Conservation (phyloP, 148 eudicot genomes). For the Oxyria digyna region DNA sequence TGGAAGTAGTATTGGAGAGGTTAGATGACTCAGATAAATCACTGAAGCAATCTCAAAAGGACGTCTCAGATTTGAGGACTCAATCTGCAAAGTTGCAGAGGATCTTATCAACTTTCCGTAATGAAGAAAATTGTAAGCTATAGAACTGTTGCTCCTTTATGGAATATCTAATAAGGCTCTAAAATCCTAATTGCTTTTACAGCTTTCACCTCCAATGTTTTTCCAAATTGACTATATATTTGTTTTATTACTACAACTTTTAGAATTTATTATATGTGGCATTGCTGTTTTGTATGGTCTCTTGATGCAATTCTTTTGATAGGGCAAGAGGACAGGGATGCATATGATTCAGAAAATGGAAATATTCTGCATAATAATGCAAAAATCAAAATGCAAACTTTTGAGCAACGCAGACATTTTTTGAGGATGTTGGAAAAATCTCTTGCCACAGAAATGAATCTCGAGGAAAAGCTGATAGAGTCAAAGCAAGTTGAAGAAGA, state of each 20-base stretch:
- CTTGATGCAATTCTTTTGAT: slow-evolving; percentile 16
- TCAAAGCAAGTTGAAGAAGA: slow-evolving; percentile 44
- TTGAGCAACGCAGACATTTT: slow-evolving; percentile 68
- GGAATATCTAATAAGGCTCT: background rate
- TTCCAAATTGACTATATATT: no score
- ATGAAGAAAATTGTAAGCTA: slow-evolving; percentile 39
- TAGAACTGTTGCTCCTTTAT: background rate
- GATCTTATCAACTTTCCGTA: slow-evolving; percentile 24
- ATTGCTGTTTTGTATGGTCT: no score
- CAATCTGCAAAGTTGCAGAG: slow-evolving; percentile 59
- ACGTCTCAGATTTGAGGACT: slow-evolving; percentile 51
- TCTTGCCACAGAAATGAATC: slow-evolving; percentile 70
- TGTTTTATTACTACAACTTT: no score
- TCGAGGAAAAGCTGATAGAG: slow-evolving; percentile 60
- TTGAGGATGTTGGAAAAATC: slow-evolving; percentile 83
- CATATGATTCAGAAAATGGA: slow-evolving; percentile 20
- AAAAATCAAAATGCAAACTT: slow-evolving; percentile 61
- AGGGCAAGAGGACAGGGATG: slow-evolving; percentile 35
- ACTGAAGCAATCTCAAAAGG: slow-evolving; percentile 56
- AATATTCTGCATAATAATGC: slow-evolving; percentile 22
- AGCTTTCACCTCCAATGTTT: no score
- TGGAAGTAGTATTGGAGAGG: slow-evolving; percentile 38
- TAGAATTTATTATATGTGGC: no score
- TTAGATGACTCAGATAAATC: slow-evolving; percentile 49
- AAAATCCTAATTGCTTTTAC: no score